Evolutionary conservation across 2,329 filamentous ascomycete species (phyloP).

Genomic region (Phialocephala subalpina): DNA sequence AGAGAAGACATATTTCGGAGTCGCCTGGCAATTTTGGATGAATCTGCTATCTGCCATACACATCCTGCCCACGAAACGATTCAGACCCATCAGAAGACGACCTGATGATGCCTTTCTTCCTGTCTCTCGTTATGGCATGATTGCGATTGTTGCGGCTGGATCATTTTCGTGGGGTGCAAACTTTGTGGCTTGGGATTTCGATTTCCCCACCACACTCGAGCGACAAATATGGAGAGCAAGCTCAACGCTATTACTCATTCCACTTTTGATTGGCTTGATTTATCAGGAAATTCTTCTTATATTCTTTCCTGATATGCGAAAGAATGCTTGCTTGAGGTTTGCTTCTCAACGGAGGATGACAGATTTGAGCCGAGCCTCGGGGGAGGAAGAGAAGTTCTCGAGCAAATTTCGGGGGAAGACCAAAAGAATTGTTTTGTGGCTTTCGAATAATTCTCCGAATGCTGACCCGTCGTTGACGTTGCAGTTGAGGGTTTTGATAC

Average conservation of each 20-base stretch:
- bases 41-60: background rate
- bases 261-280: too few species aligned
- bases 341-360: background rate
- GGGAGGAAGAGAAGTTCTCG: background rate
- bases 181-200: background rate
- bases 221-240: background rate
- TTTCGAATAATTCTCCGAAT: constrained; percentile 11
- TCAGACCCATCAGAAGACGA: background rate
- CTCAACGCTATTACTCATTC: background rate
- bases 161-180: background rate
- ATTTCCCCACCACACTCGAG: background rate
- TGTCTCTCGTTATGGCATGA: background rate
- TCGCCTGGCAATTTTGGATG: background rate
- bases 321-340: background rate
- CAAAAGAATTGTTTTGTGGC: background rate
- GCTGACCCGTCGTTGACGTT: constrained; percentile 5
- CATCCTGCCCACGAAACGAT: background rate
- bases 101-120: background rate
- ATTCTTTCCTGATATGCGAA: too few species aligned
- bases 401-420: background rate
- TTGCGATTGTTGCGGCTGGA: background rate
- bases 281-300: too few species aligned
- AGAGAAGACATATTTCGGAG: background rate
- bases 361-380: background rate
- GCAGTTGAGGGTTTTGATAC: constrained; percentile 4